Evolutionary conservation across 2,329 filamentous ascomycete species (phyloP).

Genomic region (Trichoderma oligosporum): DNA sequence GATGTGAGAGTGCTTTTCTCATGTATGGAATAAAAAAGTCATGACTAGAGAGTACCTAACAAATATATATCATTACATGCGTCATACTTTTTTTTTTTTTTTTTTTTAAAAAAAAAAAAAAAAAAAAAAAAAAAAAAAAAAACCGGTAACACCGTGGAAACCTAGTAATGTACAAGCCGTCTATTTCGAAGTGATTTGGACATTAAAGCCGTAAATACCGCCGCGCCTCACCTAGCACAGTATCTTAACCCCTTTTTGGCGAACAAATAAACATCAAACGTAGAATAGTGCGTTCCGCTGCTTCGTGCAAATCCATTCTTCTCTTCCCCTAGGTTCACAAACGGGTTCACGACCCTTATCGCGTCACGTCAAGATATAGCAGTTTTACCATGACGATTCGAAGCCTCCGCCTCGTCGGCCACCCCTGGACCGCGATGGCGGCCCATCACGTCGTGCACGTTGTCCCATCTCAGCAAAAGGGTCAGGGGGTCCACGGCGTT

Average conservation of each 20-base stretch:
- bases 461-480: constrained; percentile 30
- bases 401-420: constrained; percentile 22
- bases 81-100: constrained; percentile 2
- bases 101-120: background rate
- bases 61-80: constrained; percentile 12
- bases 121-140: constrained; percentile 10
- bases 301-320: background rate
- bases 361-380: background rate
- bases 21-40: constrained; percentile 5
- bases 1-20: background rate
- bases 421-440: constrained; percentile 20
- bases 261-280: background rate
- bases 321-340: background rate
- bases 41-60: constrained; percentile 10
- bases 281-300: constrained; percentile 9
- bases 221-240: background rate
- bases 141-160: constrained; percentile 10
- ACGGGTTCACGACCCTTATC: background rate
- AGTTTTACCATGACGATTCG: constrained; percentile 14
- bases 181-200: constrained; percentile 2
- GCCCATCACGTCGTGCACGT: constrained; percentile 27
- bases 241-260: background rate
- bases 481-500: constrained; percentile 23
- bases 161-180: constrained; percentile 14
- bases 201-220: constrained; percentile 1